These are phyloP conservation scores for Pythium monospermum DNA, from an alignment of 352 stramenopile genomes.

Conservation along the genomic window DNA sequence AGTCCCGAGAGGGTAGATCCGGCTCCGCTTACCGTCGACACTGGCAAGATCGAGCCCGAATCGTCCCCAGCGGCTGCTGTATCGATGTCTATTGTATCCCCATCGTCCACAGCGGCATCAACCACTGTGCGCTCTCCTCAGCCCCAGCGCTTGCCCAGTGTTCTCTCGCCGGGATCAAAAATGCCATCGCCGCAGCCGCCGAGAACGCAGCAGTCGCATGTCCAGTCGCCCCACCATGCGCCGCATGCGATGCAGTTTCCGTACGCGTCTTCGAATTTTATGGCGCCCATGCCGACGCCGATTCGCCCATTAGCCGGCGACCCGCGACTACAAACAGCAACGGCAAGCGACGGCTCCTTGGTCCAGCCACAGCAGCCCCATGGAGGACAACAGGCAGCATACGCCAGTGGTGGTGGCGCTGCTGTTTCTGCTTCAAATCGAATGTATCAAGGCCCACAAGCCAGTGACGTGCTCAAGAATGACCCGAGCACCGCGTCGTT, in stretches of 20 bases:
- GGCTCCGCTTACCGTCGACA: no score
- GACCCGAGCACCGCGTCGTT: conserved; percentile 26
- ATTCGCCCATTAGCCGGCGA: conserved; percentile 71
- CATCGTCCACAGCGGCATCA: not conserved
- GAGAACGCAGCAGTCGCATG: not conserved
- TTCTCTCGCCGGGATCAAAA: no score
- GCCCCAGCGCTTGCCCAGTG: no score
- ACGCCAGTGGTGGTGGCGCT: not conserved
- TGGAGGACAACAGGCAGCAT: not conserved
- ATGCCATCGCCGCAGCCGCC: no score
- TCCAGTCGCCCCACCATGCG: not conserved
- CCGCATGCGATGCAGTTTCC: conserved; percentile 31
- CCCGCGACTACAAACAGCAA: conserved; percentile 32
- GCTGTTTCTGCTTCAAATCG: not conserved
- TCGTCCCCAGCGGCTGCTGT: not conserved
- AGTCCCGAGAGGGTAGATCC: no score
- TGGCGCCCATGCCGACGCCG: conserved; percentile 60
- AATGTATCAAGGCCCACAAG: not conserved
- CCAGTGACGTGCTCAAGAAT: conserved; percentile 16
- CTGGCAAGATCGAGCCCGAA: no score
- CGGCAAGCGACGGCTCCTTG: conserved; percentile 2
- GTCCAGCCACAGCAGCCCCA: not conserved
- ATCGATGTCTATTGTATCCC: not conserved
- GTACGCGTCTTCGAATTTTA: conserved; percentile 56
- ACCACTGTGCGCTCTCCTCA: no score